Conservation (phyloP, 305 asterid species). For the Nicotiana rustica region DNA sequence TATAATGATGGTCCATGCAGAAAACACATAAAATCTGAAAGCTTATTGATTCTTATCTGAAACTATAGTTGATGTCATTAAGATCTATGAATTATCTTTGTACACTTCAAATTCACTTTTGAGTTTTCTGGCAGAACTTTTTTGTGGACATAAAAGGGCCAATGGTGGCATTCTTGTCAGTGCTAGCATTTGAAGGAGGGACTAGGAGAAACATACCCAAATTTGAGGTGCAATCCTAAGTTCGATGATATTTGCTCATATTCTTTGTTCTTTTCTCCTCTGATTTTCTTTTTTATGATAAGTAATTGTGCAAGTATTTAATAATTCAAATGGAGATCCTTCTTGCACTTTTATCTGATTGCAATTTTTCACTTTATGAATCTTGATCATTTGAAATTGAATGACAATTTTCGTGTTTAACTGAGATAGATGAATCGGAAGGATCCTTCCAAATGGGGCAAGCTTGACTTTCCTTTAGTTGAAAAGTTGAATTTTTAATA, state of each 20-base stretch:
- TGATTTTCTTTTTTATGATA: background rate
- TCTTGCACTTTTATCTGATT: slow-evolving; percentile 1
- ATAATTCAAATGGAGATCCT: background rate
- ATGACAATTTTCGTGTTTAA: background rate
- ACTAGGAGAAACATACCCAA: slow-evolving; percentile 96
- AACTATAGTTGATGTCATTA: background rate
- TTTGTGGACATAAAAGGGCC: slow-evolving; percentile 94
- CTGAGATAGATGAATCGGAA: slow-evolving; percentile 1
- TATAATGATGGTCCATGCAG: slow-evolving; percentile 20
- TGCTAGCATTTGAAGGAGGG: slow-evolving; percentile 97
- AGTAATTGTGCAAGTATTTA: background rate
- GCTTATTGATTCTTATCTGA: slow-evolving; percentile 22
- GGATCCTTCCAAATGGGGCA: background rate
- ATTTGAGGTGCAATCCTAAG: slow-evolving; percentile 63
- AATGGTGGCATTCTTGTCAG: slow-evolving; percentile 81
- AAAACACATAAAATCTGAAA: background rate
- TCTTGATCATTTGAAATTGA: slow-evolving; percentile 28
- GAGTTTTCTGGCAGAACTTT: slow-evolving; percentile 66
- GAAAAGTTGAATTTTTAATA: background rate
- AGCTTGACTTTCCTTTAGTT: slow-evolving; percentile 5
- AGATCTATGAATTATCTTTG: slow-evolving; percentile 6
- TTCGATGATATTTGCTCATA: slow-evolving; percentile 11
- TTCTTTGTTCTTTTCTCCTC: slow-evolving; percentile 13
- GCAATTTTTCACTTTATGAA: background rate
- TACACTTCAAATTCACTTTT: slow-evolving; percentile 28